Evolutionary conservation across 768 basidiomycete species (phyloP).

Genomic region (Coprinopsis cinerea): DNA sequence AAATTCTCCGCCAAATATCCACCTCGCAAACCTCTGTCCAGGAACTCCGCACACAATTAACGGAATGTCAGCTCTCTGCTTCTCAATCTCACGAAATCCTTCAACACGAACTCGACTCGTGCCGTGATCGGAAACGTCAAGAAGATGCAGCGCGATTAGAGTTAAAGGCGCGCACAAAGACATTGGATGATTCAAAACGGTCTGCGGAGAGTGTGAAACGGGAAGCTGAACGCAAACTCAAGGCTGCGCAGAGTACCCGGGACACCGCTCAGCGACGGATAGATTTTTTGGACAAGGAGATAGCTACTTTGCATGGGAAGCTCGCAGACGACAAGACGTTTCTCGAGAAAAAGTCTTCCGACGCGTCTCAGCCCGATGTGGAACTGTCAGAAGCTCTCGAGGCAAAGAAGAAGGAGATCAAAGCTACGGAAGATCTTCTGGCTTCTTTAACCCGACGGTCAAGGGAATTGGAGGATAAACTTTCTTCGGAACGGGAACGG

Average conservation of each 20-base stretch:
- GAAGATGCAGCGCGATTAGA: conserved; percentile 80
- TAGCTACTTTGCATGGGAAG: conserved; percentile 47
- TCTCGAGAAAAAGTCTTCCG: conserved; percentile 38
- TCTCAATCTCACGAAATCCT: conserved; percentile 57
- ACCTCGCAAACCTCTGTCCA: conserved; percentile 52
- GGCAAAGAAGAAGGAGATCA: conserved; percentile 53
- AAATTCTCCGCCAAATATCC: conserved; percentile 71
- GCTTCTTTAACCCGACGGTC: conserved; percentile 57
- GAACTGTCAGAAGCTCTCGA: conserved; percentile 50
- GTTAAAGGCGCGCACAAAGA: conserved; percentile 76
- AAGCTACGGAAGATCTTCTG: conserved; percentile 61
- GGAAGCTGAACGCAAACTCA: conserved; percentile 87
- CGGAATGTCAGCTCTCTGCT: conserved; percentile 51
- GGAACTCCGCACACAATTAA: conserved; percentile 67
- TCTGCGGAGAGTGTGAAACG: conserved; percentile 71
- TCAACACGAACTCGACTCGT: conserved; percentile 67
- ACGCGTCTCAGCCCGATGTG: conserved; percentile 46
- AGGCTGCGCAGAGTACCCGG: conserved; percentile 55
- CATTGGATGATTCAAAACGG: conserved; percentile 82
- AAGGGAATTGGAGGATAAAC: conserved; percentile 66
- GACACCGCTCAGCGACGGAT: conserved; percentile 57
- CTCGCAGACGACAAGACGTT: conserved; percentile 50
- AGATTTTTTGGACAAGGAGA: conserved; percentile 56
- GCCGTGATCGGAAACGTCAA: conserved; percentile 68
- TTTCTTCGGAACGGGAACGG: conserved; percentile 56